Conservation (phyloP, 805 yeast genomes). For the Gaillardinia entomophila region DNA sequence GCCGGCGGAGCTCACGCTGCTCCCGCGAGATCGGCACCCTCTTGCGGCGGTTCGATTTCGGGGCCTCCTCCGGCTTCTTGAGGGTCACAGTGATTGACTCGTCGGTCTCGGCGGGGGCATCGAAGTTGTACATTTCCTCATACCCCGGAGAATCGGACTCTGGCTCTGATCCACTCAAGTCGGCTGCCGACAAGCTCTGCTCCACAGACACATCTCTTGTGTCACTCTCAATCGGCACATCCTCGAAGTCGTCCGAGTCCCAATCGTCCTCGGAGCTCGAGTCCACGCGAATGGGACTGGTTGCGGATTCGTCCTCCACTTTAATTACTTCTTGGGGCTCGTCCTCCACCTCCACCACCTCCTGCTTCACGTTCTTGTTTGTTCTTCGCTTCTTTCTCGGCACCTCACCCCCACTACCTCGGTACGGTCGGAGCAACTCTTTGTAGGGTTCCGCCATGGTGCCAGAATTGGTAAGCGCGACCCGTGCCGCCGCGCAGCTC, state of each 20-base stretch:
- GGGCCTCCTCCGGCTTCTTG: conserved; percentile 4
- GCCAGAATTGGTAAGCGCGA: no score
- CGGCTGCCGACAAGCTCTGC: no score
- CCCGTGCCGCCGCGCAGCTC: no score
- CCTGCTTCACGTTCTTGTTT: background rate
- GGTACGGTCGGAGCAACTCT: conserved; percentile 7
- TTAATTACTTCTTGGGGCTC: no score
- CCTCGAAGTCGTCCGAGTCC: conserved; percentile 24
- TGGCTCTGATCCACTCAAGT: no score
- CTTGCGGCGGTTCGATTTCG: conserved; percentile 16
- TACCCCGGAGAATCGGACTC: conserved; percentile 16
- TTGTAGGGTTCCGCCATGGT: conserved; percentile 4
- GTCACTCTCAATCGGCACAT: no score
- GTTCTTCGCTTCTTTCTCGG: conserved; percentile 1
- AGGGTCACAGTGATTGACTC: conserved; percentile 4
- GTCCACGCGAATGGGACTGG: no score
- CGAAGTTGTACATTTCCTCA: conserved; percentile 15
- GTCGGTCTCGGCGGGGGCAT: conserved; percentile 3
- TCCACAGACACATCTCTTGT: no score
- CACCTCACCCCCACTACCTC: conserved; percentile 5
- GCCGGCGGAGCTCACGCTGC: conserved; percentile 48
- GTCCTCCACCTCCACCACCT: background rate
- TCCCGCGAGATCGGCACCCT: conserved; percentile 42
- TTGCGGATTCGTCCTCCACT: no score
- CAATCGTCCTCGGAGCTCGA: conserved; percentile 36